Evolutionary conservation across 129 eudicot species (phyloP).

Genomic region (Helichrysum umbraculigerum): DNA sequence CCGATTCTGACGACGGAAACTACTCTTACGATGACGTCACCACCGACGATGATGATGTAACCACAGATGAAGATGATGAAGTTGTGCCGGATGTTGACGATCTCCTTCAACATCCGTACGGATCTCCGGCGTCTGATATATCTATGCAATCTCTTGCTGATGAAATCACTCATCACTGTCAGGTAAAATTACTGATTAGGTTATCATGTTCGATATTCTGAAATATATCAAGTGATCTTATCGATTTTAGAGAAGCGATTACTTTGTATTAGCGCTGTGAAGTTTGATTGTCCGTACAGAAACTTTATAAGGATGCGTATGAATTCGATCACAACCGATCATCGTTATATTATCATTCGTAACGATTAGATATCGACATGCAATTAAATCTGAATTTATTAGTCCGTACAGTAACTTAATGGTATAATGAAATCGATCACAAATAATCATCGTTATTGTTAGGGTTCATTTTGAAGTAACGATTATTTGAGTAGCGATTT

Average conservation of each 20-base stretch:
- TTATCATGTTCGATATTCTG: neutral
- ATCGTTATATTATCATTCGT: neutral
- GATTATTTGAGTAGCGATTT: neutral
- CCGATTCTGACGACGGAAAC: conserved; percentile 41
- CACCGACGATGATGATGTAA: conserved; percentile 12
- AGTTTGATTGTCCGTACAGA: neutral
- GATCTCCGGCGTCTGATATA: conserved; percentile 31
- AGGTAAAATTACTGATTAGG: neutral
- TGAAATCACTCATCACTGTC: conserved; percentile 19
- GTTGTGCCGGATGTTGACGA: conserved; percentile 32
- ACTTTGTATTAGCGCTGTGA: neutral
- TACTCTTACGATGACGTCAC: conserved; percentile 30
- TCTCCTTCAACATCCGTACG: conserved; percentile 24
- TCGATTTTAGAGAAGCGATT: neutral
- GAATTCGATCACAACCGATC: neutral
- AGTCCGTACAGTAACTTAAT: neutral
- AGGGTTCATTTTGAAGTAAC: neutral
- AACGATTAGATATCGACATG: too few relatives aligned
- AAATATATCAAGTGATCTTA: neutral
- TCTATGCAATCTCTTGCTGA: conserved; percentile 28
- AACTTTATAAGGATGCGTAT: neutral
- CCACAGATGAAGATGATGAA: conserved; percentile 9
- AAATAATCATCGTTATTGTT: too few relatives aligned
- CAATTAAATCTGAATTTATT: conserved; percentile 10
- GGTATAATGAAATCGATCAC: neutral